Evolutionary conservation across 768 basidiomycete species (phyloP).

Genomic region (Lactifluus pinguis): DNA sequence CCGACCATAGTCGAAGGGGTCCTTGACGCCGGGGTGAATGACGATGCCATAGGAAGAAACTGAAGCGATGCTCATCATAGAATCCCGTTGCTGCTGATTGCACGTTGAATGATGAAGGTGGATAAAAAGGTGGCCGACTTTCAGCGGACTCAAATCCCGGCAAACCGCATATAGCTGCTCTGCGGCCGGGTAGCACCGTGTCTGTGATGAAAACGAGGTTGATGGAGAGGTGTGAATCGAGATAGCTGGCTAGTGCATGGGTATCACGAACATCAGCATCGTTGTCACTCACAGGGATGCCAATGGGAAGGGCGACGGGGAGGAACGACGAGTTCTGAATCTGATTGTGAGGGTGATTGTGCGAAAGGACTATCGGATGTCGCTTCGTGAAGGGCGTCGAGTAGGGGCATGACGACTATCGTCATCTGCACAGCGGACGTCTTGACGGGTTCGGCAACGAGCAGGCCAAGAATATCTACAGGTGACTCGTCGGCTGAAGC

Average conservation of each 20-base stretch:
- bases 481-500: neutral
- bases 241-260: too few relatives aligned
- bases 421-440: neutral
- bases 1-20: constrained; percentile 70
- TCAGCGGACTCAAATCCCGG: constrained; percentile 69
- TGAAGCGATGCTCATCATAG: constrained; percentile 65
- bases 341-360: neutral
- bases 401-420: neutral
- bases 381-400: constrained; percentile 16
- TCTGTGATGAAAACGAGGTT: too few relatives aligned
- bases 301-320: constrained; percentile 8
- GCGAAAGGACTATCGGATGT: constrained; percentile 5
- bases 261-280: too few relatives aligned
- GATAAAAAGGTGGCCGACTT: constrained; percentile 57
- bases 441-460: neutral
- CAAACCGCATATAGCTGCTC: too few relatives aligned
- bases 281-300: too few relatives aligned
- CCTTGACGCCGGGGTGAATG: constrained; percentile 49
- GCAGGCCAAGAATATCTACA: neutral
- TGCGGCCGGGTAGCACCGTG: too few relatives aligned
- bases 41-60: constrained; percentile 72
- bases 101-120: constrained; percentile 35
- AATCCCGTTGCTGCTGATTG: constrained; percentile 43
- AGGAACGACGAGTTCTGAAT: neutral
- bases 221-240: too few relatives aligned